Percentiles rank a stretch among this genome's conserved stretches.
Evolutionary conservation across 208 protist genomes (phyloP).

Genomic region (Wallacemonas sp.): DNA sequence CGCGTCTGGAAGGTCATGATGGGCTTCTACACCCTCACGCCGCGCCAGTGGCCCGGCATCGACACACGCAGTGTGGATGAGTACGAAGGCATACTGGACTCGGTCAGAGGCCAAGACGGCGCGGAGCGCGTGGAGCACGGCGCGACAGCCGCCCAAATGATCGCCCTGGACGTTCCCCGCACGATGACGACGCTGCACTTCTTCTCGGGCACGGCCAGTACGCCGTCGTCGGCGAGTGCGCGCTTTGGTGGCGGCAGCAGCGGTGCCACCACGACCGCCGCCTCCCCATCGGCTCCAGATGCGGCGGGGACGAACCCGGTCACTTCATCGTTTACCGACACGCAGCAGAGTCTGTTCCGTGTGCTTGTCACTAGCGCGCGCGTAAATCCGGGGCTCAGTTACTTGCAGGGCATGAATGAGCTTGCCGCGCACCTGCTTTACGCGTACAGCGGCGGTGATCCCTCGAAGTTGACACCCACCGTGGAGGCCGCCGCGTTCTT

Average conservation of each 20-base stretch:
- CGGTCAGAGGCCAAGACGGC: conserved; percentile 32
- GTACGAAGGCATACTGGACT: conserved; percentile 39
- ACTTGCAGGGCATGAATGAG: conserved; percentile 90
- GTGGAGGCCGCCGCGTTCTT: conserved; percentile 76
- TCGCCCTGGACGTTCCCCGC: conserved; percentile 83
- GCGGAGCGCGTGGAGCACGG: conserved; percentile 19
- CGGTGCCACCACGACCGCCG: no score
- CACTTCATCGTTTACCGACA: conserved; percentile 33
- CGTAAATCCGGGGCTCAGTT: conserved; percentile 74
- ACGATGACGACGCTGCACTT: conserved; percentile 86
- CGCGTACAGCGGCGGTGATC: conserved; percentile 50
- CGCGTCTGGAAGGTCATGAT: conserved; percentile 78
- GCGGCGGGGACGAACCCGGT: no score
- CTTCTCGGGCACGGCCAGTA: conserved; percentile 38
- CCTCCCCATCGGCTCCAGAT: no score
- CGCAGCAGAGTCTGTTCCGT: conserved; percentile 63
- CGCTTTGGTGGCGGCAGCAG: neutral
- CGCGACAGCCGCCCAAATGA: conserved; percentile 19
- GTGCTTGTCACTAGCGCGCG: conserved; percentile 69
- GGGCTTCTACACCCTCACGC: conserved; percentile 53
- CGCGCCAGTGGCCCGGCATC: conserved; percentile 35
- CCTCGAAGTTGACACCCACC: conserved; percentile 24
- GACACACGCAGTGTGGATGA: conserved; percentile 32
- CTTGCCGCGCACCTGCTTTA: conserved; percentile 75
- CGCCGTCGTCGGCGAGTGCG: neutral